Conservation (phyloP, 768 basidiomycete species). For the Lentinula raphanica region DNA sequence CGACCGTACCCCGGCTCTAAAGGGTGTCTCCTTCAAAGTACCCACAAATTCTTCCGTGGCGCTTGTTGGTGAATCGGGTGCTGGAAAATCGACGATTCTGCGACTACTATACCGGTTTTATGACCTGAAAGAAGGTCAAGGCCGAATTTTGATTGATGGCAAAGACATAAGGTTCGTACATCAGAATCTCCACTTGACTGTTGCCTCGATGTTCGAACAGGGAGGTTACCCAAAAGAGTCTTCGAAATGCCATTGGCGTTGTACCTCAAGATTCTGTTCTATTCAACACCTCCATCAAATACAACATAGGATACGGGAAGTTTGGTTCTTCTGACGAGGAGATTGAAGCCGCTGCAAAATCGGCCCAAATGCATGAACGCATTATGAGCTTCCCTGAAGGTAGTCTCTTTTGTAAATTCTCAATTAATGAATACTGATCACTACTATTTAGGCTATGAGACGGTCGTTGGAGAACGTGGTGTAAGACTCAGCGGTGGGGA, state of each 20-base stretch:
- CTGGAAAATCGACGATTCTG: slow-evolving; percentile 79
- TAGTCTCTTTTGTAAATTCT: slow-evolving; percentile 3
- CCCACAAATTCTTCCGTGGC: slow-evolving; percentile 86
- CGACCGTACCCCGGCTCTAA: slow-evolving; percentile 60
- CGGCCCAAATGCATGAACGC: slow-evolving; percentile 85
- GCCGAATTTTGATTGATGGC: slow-evolving; percentile 78
- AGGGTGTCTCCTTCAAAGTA: slow-evolving; percentile 81
- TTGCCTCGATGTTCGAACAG: slow-evolving; percentile 24
- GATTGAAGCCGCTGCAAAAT: slow-evolving; percentile 71
- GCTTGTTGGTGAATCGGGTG: slow-evolving; percentile 78
- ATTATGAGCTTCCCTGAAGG: slow-evolving; percentile 81
- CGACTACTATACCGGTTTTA: slow-evolving; percentile 93
- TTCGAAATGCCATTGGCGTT: slow-evolving; percentile 80
- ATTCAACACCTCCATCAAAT: slow-evolving; percentile 65
- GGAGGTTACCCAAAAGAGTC: slow-evolving; percentile 75
- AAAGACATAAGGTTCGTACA: slow-evolving; percentile 59
- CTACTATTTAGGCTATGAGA: slow-evolving; percentile 53
- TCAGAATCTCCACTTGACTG: not conserved
- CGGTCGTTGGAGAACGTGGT: slow-evolving; percentile 87
- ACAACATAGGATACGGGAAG: slow-evolving; percentile 83
- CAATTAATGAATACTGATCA: not conserved
- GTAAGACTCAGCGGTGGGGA: slow-evolving; percentile 83
- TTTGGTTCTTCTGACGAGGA: slow-evolving; percentile 66
- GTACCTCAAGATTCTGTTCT: slow-evolving; percentile 83
- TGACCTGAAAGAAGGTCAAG: slow-evolving; percentile 75